Percentiles rank a stretch among this genome's conserved stretches.
Evolutionary conservation across 2,329 filamentous ascomycete species (phyloP).

Genomic region (Hypoxylon sp.): DNA sequence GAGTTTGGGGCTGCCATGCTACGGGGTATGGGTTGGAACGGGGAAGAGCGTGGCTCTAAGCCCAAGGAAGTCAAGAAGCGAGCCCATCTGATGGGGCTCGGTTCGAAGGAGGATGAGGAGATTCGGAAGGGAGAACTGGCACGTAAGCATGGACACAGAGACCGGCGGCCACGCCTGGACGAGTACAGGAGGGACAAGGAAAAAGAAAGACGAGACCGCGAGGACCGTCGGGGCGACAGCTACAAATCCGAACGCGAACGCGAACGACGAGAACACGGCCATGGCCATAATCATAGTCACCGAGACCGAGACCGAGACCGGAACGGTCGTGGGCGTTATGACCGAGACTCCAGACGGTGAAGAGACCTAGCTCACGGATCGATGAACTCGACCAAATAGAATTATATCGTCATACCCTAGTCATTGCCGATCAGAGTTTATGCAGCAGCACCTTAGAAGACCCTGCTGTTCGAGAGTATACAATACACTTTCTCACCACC

Average conservation of each 20-base stretch:
- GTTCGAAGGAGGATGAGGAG: constrained; percentile 80
- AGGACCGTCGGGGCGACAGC: constrained; percentile 51
- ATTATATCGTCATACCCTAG: neutral
- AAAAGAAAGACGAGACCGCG: constrained; percentile 53
- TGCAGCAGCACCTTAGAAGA: neutral
- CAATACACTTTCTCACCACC: neutral
- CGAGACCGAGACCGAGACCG: constrained; percentile 45
- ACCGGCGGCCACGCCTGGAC: constrained; percentile 55
- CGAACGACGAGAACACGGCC: constrained; percentile 51
- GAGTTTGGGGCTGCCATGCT: constrained; percentile 92
- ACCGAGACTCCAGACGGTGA: constrained; percentile 34
- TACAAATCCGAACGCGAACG: constrained; percentile 58
- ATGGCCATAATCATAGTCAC: constrained; percentile 41
- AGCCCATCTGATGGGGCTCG: constrained; percentile 84
- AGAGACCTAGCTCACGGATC: neutral
- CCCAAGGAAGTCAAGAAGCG: constrained; percentile 72
- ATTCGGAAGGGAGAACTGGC: constrained; percentile 71
- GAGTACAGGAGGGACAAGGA: constrained; percentile 58
- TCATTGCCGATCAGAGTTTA: neutral
- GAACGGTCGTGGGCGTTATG: constrained; percentile 40
- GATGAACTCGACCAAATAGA: neutral
- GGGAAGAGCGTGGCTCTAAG: constrained; percentile 60
- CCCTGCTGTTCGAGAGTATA: neutral
- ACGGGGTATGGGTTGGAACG: constrained; percentile 96
- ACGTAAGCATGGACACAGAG: constrained; percentile 51